Conservation (phyloP, 2,329 filamentous ascomycete species). For the Neofusicoccum laricinum region DNA sequence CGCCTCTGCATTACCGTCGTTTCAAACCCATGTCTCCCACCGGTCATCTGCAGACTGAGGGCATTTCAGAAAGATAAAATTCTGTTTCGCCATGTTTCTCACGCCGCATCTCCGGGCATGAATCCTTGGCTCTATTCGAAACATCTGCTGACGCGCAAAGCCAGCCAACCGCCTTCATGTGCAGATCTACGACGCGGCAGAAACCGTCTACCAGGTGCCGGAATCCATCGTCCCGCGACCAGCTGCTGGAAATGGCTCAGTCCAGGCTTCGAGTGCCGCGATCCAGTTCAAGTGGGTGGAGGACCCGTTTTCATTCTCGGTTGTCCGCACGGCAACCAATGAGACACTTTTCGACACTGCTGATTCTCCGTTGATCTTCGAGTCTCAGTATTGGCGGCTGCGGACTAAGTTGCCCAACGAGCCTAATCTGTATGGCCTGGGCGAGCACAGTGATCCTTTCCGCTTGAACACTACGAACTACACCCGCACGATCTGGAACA, state of each 20-base stretch:
- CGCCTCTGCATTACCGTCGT: background rate
- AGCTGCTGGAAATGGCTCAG: conserved; percentile 31
- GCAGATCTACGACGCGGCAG: conserved; percentile 67
- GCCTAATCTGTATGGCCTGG: conserved; percentile 74
- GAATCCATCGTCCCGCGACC: conserved; percentile 66
- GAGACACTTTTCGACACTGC: conserved; percentile 69
- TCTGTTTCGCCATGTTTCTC: background rate
- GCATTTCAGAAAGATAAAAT: background rate
- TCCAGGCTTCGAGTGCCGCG: conserved; percentile 37
- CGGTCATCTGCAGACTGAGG: background rate
- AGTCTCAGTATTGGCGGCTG: conserved; percentile 73
- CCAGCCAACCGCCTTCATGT: conserved; percentile 68
- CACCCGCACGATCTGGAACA: conserved; percentile 67
- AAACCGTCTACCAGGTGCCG: conserved; percentile 72
- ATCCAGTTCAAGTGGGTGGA: conserved; percentile 54
- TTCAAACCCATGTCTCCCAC: background rate
- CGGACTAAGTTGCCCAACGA: conserved; percentile 66
- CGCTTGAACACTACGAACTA: conserved; percentile 67
- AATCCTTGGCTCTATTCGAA: conserved; percentile 18
- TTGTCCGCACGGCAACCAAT: conserved; percentile 56
- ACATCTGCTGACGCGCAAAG: background rate
- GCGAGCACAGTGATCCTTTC: conserved; percentile 72
- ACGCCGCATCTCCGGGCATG: background rate
- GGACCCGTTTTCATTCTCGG: conserved; percentile 66
- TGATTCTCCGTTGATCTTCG: conserved; percentile 65